Evolutionary conservation across 495 filamentous ascomycete genomes (phyloP).

Genomic region (Daldinia decipiens): DNA sequence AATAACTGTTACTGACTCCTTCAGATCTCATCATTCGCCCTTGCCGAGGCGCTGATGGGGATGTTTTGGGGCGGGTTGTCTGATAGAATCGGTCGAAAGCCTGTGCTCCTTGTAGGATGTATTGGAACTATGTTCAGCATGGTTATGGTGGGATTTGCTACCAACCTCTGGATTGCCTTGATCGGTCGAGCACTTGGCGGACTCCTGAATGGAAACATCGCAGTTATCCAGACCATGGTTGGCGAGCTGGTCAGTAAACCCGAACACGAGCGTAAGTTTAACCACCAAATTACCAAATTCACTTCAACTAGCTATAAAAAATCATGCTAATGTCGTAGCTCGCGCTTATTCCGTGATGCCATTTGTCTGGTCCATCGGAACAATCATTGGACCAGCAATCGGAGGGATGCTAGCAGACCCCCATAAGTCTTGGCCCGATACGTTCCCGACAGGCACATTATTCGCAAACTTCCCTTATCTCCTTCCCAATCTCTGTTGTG

Average conservation of each 20-base stretch:
- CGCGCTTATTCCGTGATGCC: slow-evolving; percentile 85
- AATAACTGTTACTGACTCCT: slow-evolving; percentile 12
- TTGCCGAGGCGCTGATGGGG: slow-evolving; percentile 82
- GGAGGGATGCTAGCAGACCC: slow-evolving; percentile 83
- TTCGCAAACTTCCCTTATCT: slow-evolving; percentile 86
- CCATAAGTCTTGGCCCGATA: slow-evolving; percentile 70
- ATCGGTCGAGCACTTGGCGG: slow-evolving; percentile 80
- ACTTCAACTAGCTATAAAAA: neutral
- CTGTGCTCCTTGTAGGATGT: slow-evolving; percentile 81
- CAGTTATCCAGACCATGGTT: slow-evolving; percentile 93
- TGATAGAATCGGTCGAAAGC: slow-evolving; percentile 85
- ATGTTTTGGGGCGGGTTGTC: slow-evolving; percentile 88
- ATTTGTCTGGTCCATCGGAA: slow-evolving; percentile 88
- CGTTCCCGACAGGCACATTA: slow-evolving; percentile 69
- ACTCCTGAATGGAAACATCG: slow-evolving; percentile 86
- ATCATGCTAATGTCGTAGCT: slow-evolving; percentile 60
- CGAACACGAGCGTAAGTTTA: slow-evolving; percentile 80
- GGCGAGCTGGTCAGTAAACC: slow-evolving; percentile 81
- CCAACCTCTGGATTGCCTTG: slow-evolving; percentile 82
- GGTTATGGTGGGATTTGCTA: slow-evolving; percentile 82
- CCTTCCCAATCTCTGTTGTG: slow-evolving; percentile 82
- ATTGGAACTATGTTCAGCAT: slow-evolving; percentile 81
- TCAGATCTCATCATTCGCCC: slow-evolving; percentile 78
- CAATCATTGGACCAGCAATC: slow-evolving; percentile 83
- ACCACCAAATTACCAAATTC: neutral